phyloP scores from a whole-genome alignment of 257 asterid genomes.

The Gynochthodes officinalis region DNA sequence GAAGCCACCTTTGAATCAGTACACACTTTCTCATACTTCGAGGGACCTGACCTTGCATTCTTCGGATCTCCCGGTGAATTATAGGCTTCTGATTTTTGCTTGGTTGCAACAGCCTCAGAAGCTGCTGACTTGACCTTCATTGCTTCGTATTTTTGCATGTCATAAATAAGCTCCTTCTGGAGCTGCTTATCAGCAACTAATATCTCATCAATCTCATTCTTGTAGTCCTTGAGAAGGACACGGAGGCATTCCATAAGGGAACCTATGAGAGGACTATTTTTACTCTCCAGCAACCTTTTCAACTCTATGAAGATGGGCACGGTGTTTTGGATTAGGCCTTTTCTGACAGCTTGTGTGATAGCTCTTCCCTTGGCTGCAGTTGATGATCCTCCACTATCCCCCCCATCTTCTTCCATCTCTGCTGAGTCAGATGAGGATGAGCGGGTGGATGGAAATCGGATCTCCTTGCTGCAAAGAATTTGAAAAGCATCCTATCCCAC shows the following conservation, averaged over 20 bases:
- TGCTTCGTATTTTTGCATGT: constrained; percentile 76
- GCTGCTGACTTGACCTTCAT: constrained; percentile 60
- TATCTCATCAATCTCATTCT: constrained; percentile 84
- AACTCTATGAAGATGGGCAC: constrained; percentile 93
- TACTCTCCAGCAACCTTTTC: constrained; percentile 71
- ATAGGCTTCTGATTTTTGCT: constrained; percentile 41
- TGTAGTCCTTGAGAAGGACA: constrained; percentile 89
- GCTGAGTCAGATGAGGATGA: constrained; percentile 54
- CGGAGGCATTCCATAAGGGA: constrained; percentile 93
- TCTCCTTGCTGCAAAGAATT: constrained; percentile 84
- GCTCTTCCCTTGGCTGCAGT: constrained; percentile 56
- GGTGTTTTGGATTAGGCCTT: constrained; percentile 82
- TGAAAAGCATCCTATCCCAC: constrained; percentile 70
- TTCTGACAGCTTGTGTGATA: constrained; percentile 80
- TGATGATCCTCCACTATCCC: constrained; percentile 40
- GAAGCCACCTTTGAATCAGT: constrained; percentile 53
- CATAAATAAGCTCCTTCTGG: constrained; percentile 83
- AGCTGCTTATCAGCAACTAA: constrained; percentile 80
- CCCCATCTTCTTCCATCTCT: constrained; percentile 65
- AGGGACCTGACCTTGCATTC: constrained; percentile 17
- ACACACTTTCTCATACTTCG: constrained; percentile 22
- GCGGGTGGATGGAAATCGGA: constrained; percentile 63
- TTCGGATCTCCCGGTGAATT: constrained; percentile 36
- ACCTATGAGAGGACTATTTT: constrained; percentile 85
- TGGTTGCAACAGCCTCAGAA: constrained; percentile 55